These are phyloP conservation scores for Aureococcus anophagefferens DNA, from an alignment of 108 stramenopile species.

Conservation along the genomic window DNA sequence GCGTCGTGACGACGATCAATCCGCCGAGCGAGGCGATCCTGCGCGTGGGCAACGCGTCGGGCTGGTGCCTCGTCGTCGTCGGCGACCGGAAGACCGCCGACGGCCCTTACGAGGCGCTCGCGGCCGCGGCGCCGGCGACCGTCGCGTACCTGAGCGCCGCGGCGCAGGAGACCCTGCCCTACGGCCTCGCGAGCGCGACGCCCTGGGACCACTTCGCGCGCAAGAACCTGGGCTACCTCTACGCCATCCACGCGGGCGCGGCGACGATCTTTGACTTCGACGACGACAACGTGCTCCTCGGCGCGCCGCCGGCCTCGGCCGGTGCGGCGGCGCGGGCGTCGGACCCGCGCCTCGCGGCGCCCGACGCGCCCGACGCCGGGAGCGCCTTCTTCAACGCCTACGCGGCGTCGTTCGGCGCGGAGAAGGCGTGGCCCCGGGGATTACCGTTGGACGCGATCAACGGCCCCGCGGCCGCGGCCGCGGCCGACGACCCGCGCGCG, in stretches of 20 bases:
- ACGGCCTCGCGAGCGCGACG: not conserved
- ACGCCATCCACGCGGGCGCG: conserved; percentile 44
- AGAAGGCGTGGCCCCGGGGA: conserved; percentile 46
- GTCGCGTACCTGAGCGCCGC: conserved; percentile 13
- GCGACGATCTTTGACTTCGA: conserved; percentile 48
- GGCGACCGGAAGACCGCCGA: conserved; percentile 39
- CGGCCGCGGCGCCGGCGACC: not conserved
- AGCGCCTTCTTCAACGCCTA: conserved; percentile 57
- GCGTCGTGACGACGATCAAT: conserved; percentile 49
- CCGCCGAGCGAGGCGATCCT: conserved; percentile 30
- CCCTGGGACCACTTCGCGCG: conserved; percentile 48
- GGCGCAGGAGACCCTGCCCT: conserved; percentile 23
- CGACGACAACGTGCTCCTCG: conserved; percentile 47
- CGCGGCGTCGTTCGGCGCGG: conserved; percentile 33
- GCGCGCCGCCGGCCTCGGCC: not conserved
- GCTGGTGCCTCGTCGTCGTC: conserved; percentile 55
- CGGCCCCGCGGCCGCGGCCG: conserved; percentile 1
- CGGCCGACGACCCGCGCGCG: not conserved
- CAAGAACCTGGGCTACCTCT: conserved; percentile 55
- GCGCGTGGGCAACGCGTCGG: conserved; percentile 5
- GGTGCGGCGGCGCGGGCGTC: not conserved
- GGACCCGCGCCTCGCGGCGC: not conserved
- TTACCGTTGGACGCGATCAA: conserved; percentile 34
- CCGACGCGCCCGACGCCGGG: conserved; percentile 1
- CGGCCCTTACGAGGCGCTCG: not conserved